Base-by-base conservation (phyloP, 345 rosid species). In the Ricinus communis region DNA sequence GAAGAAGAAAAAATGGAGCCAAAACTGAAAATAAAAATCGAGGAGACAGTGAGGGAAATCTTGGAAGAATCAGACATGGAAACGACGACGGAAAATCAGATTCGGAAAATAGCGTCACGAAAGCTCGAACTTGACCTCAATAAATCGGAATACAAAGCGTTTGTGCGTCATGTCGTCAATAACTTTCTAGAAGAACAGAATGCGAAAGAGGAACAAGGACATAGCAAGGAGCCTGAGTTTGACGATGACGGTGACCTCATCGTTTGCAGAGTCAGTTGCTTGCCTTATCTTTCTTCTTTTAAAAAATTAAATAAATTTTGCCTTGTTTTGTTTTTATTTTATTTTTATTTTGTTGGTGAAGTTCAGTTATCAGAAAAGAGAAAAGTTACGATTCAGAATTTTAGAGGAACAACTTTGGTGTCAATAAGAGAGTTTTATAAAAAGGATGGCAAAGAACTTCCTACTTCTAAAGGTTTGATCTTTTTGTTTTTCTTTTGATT, bases 361-460 rank as follows among this genome's bases (percentile, higher is more conserved):
- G 5, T 64, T 66, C 73, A 92, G 97, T 74, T 92, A 9, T 76
- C 91, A 24, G 85, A 84, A 51, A 95, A 85, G 87, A 87, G 97
- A 55, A 95, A 83, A 77, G 97, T 92, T 76, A 87, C 96, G 2
- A 79, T 95, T 75, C 97, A 90, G 78, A 91, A 95, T 30, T 95
- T 95, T 69, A 75, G 71, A 71, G 99, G 99, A 56, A 92, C 75
- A 71, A 75, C 71, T 58, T 84, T 91, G 90, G 85, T 95, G 41
- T 95, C 99, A 0, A 90, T 92, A 3, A 82, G 99, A 82, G 97
- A 95, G 83, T 90, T 82, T 61, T 95, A 84, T 67, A 78, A 73
- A 24, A 90, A 88, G 77, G 97, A 86, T 68, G 96, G 92, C 69
- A 89, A 85, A 82, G 97, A 94, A n/a, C 87, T 90, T 72, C 98